phyloP scores from a whole-genome alignment of 768 basidiomycete species.

The Boletellus emodensis region DNA sequence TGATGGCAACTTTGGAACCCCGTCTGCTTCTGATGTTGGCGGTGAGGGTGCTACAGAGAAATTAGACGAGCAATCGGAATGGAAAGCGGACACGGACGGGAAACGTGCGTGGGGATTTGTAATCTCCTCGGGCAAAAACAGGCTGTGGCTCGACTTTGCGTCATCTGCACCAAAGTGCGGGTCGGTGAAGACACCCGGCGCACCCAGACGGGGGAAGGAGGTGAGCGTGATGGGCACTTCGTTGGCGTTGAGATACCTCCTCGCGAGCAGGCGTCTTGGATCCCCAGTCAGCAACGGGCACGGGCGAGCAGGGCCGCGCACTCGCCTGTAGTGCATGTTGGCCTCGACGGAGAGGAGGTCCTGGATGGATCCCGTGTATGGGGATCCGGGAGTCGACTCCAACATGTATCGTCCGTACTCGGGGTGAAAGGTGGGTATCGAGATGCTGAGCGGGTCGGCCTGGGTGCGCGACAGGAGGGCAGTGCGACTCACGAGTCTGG shows the following conservation, averaged over 20 bases:
- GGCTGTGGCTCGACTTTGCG: slow-evolving; percentile 84
- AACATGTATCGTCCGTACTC: slow-evolving; percentile 99
- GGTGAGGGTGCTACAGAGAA: slow-evolving; percentile 76
- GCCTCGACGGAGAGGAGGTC: slow-evolving; percentile 87
- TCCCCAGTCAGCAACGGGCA: slow-evolving; percentile 6
- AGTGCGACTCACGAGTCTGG: slow-evolving; percentile 51
- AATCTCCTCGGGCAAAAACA: slow-evolving; percentile 93
- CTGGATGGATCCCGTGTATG: slow-evolving; percentile 83
- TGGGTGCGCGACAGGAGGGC: background rate
- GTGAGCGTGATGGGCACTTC: slow-evolving; percentile 93
- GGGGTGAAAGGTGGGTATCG: slow-evolving; percentile 90
- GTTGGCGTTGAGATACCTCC: slow-evolving; percentile 75
- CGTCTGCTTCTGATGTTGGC: slow-evolving; percentile 90
- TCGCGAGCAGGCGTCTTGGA: slow-evolving; percentile 74
- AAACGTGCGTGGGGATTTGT: slow-evolving; percentile 98
- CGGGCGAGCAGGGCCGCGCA: background rate
- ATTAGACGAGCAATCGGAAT: background rate
- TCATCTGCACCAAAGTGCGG: slow-evolving; percentile 73
- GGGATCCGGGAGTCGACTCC: slow-evolving; percentile 94
- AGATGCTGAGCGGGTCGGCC: slow-evolving; percentile 41
- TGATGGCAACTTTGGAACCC: slow-evolving; percentile 92
- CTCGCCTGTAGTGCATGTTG: slow-evolving; percentile 91
- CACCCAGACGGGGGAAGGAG: slow-evolving; percentile 91
- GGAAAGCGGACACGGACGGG: slow-evolving; percentile 62
- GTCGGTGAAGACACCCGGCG: slow-evolving; percentile 86